Evolutionary conservation across 352 stramenopile genomes (phyloP).

Genomic region (Globisporangium recalcitrans): DNA sequence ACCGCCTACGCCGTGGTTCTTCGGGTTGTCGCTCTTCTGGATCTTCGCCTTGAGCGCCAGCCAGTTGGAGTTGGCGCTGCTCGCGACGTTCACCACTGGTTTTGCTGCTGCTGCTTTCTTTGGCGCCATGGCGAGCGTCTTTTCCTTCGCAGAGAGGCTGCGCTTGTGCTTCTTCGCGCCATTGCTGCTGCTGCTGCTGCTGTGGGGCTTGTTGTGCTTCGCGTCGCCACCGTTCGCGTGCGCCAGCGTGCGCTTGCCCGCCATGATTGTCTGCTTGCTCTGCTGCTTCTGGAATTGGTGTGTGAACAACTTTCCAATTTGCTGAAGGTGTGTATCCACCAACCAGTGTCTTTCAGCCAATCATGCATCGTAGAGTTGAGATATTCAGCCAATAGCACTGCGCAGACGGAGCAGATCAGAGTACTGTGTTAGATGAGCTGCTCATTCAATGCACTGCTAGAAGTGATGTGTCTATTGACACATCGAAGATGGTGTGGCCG

Average conservation of each 20-base stretch:
- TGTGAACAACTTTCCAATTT: too few species aligned
- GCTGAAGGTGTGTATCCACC: background rate
- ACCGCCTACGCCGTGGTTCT: background rate
- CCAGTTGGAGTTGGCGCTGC: constrained; percentile 61
- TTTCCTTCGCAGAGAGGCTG: constrained; percentile 15
- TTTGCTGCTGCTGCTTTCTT: constrained; percentile 8
- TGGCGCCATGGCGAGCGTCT: constrained; percentile 33
- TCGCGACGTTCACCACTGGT: constrained; percentile 11
- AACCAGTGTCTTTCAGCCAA: constrained; percentile 1
- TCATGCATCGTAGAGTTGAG: background rate
- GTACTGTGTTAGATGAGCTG: background rate
- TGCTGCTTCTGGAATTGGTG: background rate
- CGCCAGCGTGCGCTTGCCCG: constrained; percentile 22
- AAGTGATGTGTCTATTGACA: background rate
- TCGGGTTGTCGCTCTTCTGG: constrained; percentile 29
- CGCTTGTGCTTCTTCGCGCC: constrained; percentile 24
- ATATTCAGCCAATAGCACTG: background rate
- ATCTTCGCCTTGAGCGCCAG: constrained; percentile 72
- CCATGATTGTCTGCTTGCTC: constrained; percentile 4
- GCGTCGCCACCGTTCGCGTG: constrained; percentile 7
- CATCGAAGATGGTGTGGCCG: background rate
- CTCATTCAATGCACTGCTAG: background rate
- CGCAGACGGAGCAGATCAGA: background rate
- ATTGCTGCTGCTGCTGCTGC: constrained; percentile 14
- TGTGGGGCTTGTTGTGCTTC: constrained; percentile 6